Base-by-base conservation (phyloP, 108 stramenopile genomes). In the Skeletonema menzelii region DNA sequence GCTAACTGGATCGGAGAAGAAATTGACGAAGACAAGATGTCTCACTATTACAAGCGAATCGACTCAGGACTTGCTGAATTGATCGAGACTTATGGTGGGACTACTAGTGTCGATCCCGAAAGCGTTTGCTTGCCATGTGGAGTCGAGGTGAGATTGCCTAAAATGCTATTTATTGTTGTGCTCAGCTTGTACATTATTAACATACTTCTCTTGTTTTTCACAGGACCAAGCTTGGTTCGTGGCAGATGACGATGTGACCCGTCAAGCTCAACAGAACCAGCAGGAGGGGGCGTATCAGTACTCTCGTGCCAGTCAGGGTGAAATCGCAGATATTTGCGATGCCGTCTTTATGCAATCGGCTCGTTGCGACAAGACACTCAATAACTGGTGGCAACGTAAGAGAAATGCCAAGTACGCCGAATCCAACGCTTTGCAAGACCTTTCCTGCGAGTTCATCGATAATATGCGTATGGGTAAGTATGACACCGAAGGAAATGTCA, bases 291-390 rank as follows among this genome's bases (percentile, higher is more conserved):
- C 40, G 4, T 42, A 42, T n/a, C 40, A 42, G 15, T 42, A 42
- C n/a, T 42, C 40, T 47, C 72, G 65, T 13, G 53, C 17, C 10
- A 59, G 68, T 38, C 31, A 65, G 8, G 83, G 73, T 2, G 57
- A 22, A 11, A 56, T 84, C 11, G 78, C 74, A 24, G 73, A 83
- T 20, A 40, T 90, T 63, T 88, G 88, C 61, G 79, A 67, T 12
- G 79, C 59, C 24, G 71, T 90, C 11, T 93, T 88, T 63, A 80
- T 77, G 10, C 47, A 65, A 27, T 59, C 72, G 65, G 88, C 88
- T 15, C 92, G 91, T 58, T 95, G 94, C 74, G 88, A 95, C 76
- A 67, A 76, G 44, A 85, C 90, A 70, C 79, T 86, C 58, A 44
- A 57, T 15, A 44, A 62, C 59, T 74, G 72, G 62, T 35, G 32